Percentiles rank a stretch among this genome's conserved stretches.
These are phyloP conservation scores for Lumnitzera littorea DNA, from an alignment of 345 rosid species.

Conservation along the genomic window DNA sequence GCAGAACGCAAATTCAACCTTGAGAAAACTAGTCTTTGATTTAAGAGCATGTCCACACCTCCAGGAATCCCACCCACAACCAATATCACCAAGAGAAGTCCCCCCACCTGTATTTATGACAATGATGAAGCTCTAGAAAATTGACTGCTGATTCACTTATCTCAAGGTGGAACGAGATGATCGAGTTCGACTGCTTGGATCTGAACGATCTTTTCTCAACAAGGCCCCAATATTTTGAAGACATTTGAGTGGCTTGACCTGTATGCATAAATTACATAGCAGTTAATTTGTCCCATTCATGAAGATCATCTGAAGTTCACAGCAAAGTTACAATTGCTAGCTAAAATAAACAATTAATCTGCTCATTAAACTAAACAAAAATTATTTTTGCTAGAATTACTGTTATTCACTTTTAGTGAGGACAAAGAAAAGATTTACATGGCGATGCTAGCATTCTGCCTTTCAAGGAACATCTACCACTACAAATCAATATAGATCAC, in stretches of 20 bases:
- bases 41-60: no score
- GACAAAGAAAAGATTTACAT: no score
- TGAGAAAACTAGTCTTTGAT: no score
- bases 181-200: slow-evolving; percentile 42
- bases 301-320: background rate
- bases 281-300: background rate
- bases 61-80: no score
- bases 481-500: no score
- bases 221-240: slow-evolving; percentile 32
- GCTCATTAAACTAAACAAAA: no score
- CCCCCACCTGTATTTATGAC: background rate
- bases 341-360: background rate
- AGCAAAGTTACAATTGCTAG: background rate
- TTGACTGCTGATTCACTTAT: slow-evolving; percentile 10
- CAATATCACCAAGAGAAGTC: no score
- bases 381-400: no score
- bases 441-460: no score
- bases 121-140: background rate
- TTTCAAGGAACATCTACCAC: no score
- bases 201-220: slow-evolving; percentile 37
- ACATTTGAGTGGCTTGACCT: slow-evolving; percentile 49
- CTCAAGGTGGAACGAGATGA: slow-evolving; percentile 44
- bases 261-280: background rate
- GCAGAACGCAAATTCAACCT: no score
- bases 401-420: no score